Base-by-base conservation (phyloP, 257 asterid species). In the Fraxinus pennsylvanica region DNA sequence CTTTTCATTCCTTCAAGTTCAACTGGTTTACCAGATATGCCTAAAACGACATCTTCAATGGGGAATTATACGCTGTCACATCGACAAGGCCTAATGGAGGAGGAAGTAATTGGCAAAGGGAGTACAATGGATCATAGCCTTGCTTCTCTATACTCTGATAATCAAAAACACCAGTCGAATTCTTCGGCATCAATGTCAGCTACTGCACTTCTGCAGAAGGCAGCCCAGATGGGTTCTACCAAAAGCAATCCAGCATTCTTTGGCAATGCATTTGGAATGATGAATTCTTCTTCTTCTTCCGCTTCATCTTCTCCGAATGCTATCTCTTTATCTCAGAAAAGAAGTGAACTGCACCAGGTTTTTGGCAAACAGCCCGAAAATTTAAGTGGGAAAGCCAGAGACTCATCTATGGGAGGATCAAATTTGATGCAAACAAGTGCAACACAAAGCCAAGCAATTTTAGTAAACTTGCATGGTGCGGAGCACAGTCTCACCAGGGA, bases 171-270 rank as follows among this genome's bases (percentile, higher is more conserved):
- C 35, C 43, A 27, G 17, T 39, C 82, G 2, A 80, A 78, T 19
- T 82, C 87, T 41, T 38, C 81, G 0, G 66, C 84, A 0, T 84
- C 88, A 13, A 83, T 90, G 90, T 90, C 94, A 1, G 96, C 96
- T 1, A 90, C 96, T 7, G 91, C 96, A 1, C 90, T 90, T 52
- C 86, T 90, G 0, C 95, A 87, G 41, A 86, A 85, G 72, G 94
- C 94, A 9, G 89, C 94, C 12, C 91, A 85, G 71, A 86, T 90
- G 85, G 94, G 94, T 0, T 85, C 92, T 4, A 85, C 92, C 0
- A 82, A 79, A 78, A 85, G 88, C 81, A 81, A 72, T 4, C 84
- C 89, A 14, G 10, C 83, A 0, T 81, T 83, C 71, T 86, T 87
- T 43, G 80, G 80, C 19, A 82, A 75, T 74, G 76, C 80, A 12